Conservation (phyloP, 345 rosid genomes). For the Passiflora organensis region DNA sequence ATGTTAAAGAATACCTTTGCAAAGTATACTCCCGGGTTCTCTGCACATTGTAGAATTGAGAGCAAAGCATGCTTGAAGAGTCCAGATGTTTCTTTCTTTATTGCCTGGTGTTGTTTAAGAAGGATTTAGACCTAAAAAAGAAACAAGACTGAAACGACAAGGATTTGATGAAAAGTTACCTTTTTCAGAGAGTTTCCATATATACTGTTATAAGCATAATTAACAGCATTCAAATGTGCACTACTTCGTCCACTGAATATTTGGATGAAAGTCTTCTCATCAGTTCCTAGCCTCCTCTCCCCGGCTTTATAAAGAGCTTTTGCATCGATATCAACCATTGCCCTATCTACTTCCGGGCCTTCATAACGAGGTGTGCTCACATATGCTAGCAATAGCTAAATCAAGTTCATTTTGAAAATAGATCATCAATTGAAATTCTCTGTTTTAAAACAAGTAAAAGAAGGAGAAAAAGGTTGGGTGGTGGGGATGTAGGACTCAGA, state of each 20-base stretch:
- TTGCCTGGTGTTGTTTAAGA: constrained; percentile 31
- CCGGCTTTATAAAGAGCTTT: constrained; percentile 58
- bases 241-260: constrained; percentile 55
- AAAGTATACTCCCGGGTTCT: constrained; percentile 51
- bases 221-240: constrained; percentile 53
- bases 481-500: no score
- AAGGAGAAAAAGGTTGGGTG: no score
- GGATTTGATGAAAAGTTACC: constrained; percentile 42
- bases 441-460: no score
- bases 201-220: constrained; percentile 34
- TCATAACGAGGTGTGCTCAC: constrained; percentile 42
- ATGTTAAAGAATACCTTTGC: constrained; percentile 60
- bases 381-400: constrained; percentile 56
- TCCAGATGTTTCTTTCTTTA: constrained; percentile 64
- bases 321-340: constrained; percentile 42
- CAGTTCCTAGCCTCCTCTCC: constrained; percentile 64
- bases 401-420: background rate
- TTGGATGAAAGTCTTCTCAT: constrained; percentile 54
- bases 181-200: constrained; percentile 48
- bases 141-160: no score
- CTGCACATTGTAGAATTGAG: constrained; percentile 45
- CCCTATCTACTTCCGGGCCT: constrained; percentile 45
- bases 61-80: constrained; percentile 43
- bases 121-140: no score
- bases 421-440: no score